These are phyloP conservation scores for Trichoderma sp. DNA, from an alignment of 2,329 filamentous ascomycete species.

Conservation along the genomic window DNA sequence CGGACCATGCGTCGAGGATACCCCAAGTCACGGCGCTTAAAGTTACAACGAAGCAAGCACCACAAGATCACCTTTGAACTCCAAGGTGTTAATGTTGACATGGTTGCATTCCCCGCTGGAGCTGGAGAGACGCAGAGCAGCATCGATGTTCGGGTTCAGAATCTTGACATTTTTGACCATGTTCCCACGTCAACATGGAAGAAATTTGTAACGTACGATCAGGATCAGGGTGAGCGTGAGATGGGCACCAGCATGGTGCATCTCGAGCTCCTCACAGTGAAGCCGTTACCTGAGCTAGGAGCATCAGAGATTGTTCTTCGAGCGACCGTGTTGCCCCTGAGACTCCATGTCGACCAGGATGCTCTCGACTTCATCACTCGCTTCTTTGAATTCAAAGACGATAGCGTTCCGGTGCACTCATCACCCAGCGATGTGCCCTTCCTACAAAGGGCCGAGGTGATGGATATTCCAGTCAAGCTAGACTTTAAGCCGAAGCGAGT, in stretches of 20 bases:
- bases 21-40: conserved; percentile 60
- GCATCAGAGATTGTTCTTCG: conserved; percentile 87
- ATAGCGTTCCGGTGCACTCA: conserved; percentile 52
- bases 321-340: conserved; percentile 74
- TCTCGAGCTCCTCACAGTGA: conserved; percentile 82
- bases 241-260: conserved; percentile 87
- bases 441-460: conserved; percentile 84
- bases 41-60: conserved; percentile 77
- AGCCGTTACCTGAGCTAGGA: conserved; percentile 76
- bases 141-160: conserved; percentile 75
- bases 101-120: conserved; percentile 74
- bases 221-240: conserved; percentile 82
- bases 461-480: conserved; percentile 74
- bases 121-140: conserved; percentile 83
- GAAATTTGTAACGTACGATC: conserved; percentile 93
- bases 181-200: conserved; percentile 96
- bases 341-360: conserved; percentile 95
- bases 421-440: conserved; percentile 75
- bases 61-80: conserved; percentile 97
- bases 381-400: conserved; percentile 97
- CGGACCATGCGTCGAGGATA: conserved; percentile 45
- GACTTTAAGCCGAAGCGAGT: conserved; percentile 99
- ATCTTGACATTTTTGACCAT: conserved; percentile 90
- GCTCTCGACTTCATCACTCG: conserved; percentile 94
- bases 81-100: conserved; percentile 75